phyloP scores from a whole-genome alignment of 495 filamentous ascomycete species.

The Xylaria castorea region DNA sequence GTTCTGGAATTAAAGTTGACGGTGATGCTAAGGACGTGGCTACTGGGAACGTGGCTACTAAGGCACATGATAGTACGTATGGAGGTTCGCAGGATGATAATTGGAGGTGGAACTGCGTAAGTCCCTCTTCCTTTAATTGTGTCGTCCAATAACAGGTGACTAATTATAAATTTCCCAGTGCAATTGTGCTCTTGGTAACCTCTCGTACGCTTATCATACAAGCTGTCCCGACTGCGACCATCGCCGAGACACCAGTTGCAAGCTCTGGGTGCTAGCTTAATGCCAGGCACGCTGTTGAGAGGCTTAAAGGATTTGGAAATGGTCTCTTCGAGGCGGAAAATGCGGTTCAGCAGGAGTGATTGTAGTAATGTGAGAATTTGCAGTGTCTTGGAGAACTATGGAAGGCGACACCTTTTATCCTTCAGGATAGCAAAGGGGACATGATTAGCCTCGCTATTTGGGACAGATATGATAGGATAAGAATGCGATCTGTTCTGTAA shows the following conservation, averaged over 20 bases:
- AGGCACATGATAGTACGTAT: too few species aligned
- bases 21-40: not conserved
- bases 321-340: not conserved
- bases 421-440: not conserved
- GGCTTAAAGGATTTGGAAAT: not conserved
- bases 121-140: not conserved
- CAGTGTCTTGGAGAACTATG: not conserved
- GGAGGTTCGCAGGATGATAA: too few species aligned
- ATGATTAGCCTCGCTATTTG: not conserved
- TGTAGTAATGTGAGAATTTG: not conserved
- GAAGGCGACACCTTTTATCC: too few species aligned
- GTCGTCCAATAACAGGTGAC: not conserved
- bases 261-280: not conserved
- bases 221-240: not conserved
- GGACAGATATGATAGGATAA: not conserved
- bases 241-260: not conserved
- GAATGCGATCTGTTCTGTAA: not conserved
- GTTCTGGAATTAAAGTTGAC: not conserved
- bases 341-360: not conserved
- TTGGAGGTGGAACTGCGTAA: slow-evolving; percentile 5
- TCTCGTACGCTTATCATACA: not conserved
- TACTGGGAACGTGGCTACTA: too few species aligned
- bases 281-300: not conserved
- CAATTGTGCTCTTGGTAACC: not conserved
- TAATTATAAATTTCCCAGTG: not conserved